Evolutionary conservation across 352 stramenopile species (phyloP), one percentile per base, ranked within the genome.

Genomic region (Globisporangium radiosum): DNA sequence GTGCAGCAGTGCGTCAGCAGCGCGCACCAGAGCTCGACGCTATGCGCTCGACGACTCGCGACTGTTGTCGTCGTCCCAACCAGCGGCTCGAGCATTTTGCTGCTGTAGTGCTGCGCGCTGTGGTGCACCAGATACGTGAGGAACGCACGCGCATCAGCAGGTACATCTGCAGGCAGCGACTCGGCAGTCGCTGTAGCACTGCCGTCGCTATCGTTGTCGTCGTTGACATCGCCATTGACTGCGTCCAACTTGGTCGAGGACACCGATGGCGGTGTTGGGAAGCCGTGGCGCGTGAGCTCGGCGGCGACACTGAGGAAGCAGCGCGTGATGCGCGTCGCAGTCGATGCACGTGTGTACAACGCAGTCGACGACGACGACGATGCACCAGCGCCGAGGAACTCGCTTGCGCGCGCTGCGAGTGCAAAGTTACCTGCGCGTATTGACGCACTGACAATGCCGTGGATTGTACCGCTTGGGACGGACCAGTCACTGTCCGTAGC

Each of bases 401-500:
- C 52, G 38, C 53, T 65, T n/a, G 73, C 69, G 66, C 65, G 59
- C 57, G 69, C 62, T 33, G 73, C 74, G 15, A 87, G 48, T 7
- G 57, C 58, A 44, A 75, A 75, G 2, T 49, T 47, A 10, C 13
- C 15, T 2, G 48, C 53, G 7, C 15, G 19, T 7, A 90, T 15
- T 6, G 65, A 66, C n/a, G 56, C 47, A 10, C 56, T 42, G 15
- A 73, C 65, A 45, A 84, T 76, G 37, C 69, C 72, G 43, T 73
- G 56, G 39, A 85, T 71, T 52, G 81, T 68, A 33, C 59, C 73
- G 37, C 53, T 71, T 14, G 75, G 75, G 13, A 85, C 70, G 10
- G 70, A 64, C 17, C 73, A 62, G 39, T 54, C 62, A 11, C 7
- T 36, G 17, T 0, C 10, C 9, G n/a, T 1, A 3, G 25, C 6